phyloP scores from a whole-genome alignment of 2,329 filamentous ascomycete genomes.

The Colletotrichum simmondsii region DNA sequence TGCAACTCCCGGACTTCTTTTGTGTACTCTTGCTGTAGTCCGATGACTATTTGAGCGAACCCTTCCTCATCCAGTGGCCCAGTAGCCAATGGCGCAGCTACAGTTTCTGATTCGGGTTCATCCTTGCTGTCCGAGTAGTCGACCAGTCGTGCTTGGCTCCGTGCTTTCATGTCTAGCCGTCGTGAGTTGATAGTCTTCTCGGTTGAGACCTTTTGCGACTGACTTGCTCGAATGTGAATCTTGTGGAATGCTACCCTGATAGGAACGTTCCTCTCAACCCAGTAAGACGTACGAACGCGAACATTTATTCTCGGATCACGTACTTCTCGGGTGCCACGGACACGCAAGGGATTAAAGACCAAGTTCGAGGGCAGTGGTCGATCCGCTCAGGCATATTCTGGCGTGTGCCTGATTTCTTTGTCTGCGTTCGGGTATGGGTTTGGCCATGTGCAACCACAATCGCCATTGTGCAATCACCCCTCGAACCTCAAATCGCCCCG shows the following conservation, averaged over 20 bases:
- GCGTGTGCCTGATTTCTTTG: not conserved
- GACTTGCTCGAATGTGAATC: not conserved
- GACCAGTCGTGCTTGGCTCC: not conserved
- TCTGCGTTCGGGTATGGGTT: not conserved
- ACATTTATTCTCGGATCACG: not conserved
- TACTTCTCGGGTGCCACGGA: not conserved
- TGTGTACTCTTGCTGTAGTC: slow-evolving; percentile 10
- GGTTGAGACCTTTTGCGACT: not conserved
- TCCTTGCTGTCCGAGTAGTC: not conserved
- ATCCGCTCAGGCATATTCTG: not conserved
- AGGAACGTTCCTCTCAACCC: not conserved
- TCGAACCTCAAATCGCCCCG: not conserved
- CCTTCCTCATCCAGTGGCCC: slow-evolving; percentile 7
- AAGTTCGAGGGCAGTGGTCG: not conserved
- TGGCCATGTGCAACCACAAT: not conserved
- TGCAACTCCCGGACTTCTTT: slow-evolving; percentile 3
- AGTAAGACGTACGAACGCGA: not conserved
- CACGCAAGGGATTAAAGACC: not conserved
- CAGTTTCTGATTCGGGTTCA: not conserved
- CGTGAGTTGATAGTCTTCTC: not conserved
- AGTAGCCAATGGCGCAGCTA: not conserved
- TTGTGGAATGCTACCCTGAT: not conserved
- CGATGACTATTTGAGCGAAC: slow-evolving; percentile 13
- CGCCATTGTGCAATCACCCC: not conserved
- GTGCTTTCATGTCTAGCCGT: not conserved